These are phyloP conservation scores for Chlorophyllum brunneum DNA, from an alignment of 768 basidiomycete species.

Conservation along the genomic window DNA sequence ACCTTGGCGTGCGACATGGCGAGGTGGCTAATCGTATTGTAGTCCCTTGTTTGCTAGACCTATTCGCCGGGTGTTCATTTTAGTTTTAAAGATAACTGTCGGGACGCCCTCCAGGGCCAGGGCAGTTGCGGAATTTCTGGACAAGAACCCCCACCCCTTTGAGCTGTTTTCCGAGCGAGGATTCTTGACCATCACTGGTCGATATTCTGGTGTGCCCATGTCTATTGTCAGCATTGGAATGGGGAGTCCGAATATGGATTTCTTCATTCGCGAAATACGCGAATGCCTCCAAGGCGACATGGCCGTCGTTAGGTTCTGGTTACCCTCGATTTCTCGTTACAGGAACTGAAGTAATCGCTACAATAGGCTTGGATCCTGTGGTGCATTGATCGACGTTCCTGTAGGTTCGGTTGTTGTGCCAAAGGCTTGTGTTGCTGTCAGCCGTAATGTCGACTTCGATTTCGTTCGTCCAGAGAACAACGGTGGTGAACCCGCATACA, in stretches of 20 bases:
- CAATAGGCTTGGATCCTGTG: slow-evolving; percentile 71
- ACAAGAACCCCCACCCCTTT: slow-evolving; percentile 57
- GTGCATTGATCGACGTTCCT: slow-evolving; percentile 60
- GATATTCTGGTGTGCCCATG: slow-evolving; percentile 57
- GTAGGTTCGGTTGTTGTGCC: slow-evolving; percentile 80
- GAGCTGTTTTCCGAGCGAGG: slow-evolving; percentile 68
- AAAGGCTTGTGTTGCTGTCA: slow-evolving; percentile 60
- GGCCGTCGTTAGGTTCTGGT: slow-evolving; percentile 41
- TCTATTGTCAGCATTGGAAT: slow-evolving; percentile 81
- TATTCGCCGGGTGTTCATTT: neutral
- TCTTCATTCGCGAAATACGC: slow-evolving; percentile 77
- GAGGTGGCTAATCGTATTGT: slow-evolving; percentile 83
- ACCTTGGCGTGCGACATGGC: slow-evolving; percentile 69
- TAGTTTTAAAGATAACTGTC: slow-evolving; percentile 60
- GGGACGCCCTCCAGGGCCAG: slow-evolving; percentile 68
- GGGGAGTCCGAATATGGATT: slow-evolving; percentile 81
- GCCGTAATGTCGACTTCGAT: slow-evolving; percentile 75
- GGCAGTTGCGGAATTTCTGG: slow-evolving; percentile 55
- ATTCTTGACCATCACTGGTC: slow-evolving; percentile 69
- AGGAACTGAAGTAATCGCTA: neutral
- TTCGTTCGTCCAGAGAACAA: slow-evolving; percentile 43
- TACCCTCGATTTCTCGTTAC: slow-evolving; percentile 2
- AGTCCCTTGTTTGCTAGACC: slow-evolving; percentile 17
- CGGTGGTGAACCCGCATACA: slow-evolving; percentile 49
- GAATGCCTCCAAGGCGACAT: slow-evolving; percentile 68